These are phyloP conservation scores for Talaromyces sp. DNA, from an alignment of 2,329 filamentous ascomycete species.

Conservation along the genomic window DNA sequence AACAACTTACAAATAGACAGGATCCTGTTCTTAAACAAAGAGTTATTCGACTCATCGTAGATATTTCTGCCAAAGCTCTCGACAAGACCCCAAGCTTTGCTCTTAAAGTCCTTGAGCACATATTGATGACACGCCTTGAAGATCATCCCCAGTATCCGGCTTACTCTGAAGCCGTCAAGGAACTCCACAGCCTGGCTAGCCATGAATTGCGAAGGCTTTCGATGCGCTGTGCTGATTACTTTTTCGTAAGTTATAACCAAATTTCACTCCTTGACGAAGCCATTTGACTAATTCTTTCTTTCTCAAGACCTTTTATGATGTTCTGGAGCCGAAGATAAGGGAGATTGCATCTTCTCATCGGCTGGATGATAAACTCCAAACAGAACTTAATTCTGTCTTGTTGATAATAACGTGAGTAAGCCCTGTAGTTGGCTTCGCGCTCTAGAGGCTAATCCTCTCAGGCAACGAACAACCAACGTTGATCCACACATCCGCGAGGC, in stretches of 20 bases:
- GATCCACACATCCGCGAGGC: constrained; percentile 64
- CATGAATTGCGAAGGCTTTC: constrained; percentile 84
- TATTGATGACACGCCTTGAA: constrained; percentile 74
- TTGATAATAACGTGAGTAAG: constrained; percentile 75
- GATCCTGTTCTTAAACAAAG: constrained; percentile 81
- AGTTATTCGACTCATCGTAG: constrained; percentile 73
- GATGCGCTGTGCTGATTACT: constrained; percentile 83
- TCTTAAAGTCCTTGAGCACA: constrained; percentile 83
- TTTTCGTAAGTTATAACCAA: constrained; percentile 53
- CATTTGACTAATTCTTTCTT: constrained; percentile 19
- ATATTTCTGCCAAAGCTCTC: constrained; percentile 74
- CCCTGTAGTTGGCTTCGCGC: constrained; percentile 2
- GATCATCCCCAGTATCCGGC: constrained; percentile 63
- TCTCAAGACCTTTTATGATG: constrained; percentile 71
- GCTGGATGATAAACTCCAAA: constrained; percentile 74
- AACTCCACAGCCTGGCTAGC: constrained; percentile 77
- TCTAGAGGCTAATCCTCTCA: constrained; percentile 26
- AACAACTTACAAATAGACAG: constrained; percentile 27
- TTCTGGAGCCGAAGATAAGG: constrained; percentile 75
- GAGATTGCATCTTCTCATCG: constrained; percentile 66
- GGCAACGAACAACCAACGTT: constrained; percentile 73
- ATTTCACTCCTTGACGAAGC: background rate
- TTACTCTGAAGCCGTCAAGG: constrained; percentile 85
- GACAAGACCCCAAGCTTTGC: constrained; percentile 75
- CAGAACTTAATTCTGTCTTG: constrained; percentile 82